phyloP scores from a whole-genome alignment of 257 asterid species.

The Solanum piurae region DNA sequence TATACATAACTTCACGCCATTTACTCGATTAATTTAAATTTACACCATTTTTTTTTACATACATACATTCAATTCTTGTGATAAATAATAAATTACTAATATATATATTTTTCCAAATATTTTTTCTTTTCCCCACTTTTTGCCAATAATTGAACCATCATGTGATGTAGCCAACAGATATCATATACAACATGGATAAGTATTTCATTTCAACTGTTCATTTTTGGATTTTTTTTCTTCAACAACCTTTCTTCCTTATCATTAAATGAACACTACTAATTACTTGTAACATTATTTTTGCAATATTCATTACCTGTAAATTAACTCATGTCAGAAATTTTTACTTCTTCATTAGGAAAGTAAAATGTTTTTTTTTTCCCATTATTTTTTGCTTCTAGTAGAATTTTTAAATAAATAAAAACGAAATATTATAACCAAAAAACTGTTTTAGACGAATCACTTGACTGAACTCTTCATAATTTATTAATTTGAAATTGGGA shows the following conservation, averaged over 20 bases:
- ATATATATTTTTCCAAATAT: background rate
- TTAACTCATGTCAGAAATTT: background rate
- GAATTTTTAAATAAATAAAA: background rate
- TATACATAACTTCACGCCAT: too few relatives aligned
- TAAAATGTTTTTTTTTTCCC: background rate
- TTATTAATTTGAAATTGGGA: background rate
- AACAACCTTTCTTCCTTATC: background rate
- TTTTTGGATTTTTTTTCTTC: background rate
- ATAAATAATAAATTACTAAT: background rate
- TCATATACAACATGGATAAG: background rate
- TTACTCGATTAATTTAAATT: background rate
- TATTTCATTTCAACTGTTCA: background rate
- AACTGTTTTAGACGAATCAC: background rate
- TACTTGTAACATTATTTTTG: background rate
- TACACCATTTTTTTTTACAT: background rate
- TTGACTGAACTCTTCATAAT: background rate
- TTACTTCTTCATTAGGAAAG: background rate
- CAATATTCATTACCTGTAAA: background rate
- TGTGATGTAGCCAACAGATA: background rate
- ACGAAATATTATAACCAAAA: background rate
- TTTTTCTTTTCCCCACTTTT: background rate
- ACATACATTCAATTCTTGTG: background rate
- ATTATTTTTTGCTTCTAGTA: background rate
- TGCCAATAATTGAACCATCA: background rate
- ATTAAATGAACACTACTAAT: background rate